Evolutionary conservation across 495 filamentous ascomycete species (phyloP), one percentile per base, ranked within the genome.

Genomic region (Hyaloscypha variabilis): DNA sequence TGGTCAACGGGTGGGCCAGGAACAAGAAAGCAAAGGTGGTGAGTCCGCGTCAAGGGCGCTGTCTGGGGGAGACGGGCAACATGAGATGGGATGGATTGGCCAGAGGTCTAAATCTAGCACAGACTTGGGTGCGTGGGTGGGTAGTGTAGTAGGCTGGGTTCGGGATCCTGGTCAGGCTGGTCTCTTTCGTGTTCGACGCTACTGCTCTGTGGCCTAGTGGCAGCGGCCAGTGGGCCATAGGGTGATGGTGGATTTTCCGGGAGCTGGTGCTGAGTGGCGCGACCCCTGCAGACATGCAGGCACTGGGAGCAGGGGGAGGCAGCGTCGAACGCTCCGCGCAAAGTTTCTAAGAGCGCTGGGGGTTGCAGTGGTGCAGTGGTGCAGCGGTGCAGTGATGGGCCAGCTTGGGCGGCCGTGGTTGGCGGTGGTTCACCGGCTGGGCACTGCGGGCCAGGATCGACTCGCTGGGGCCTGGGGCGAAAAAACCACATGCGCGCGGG

Each of bases 1-100:
- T 67, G 61, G 66, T 26, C 60, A 60, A 63, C 63, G 61, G 65
- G 70, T 69, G 67, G 67, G 60, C 57, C 60, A 68, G 62, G 62
- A 67, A 62, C 62, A 62, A 60, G 56, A 62, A 62, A 62, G 53
- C 39, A 52, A 36, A 29, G 63, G 56, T 64, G 64, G 61, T 62
- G 57, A 64, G 62, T 59, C 56, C 63, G 62, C 56, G 58, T 63
- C 34, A 52, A 66, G 34, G 50, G 30, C 49, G 55, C 53, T 64
- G 53, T 59, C 30, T 58, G 63, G 67, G 55, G 59, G 62, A 64
- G 60, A 29, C 64, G 61, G 63, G 58, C 56, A 62, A 52, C 25
- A 65, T 67, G 61, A 65, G 65, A 64, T 71, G 64, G 63, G 69
- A 68, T 58, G 65, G 68, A 61, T 59, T 30, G 57, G 60, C 29